phyloP scores from a whole-genome alignment of 1,139 yeast genomes.

The Meyerozyma athensensis region DNA sequence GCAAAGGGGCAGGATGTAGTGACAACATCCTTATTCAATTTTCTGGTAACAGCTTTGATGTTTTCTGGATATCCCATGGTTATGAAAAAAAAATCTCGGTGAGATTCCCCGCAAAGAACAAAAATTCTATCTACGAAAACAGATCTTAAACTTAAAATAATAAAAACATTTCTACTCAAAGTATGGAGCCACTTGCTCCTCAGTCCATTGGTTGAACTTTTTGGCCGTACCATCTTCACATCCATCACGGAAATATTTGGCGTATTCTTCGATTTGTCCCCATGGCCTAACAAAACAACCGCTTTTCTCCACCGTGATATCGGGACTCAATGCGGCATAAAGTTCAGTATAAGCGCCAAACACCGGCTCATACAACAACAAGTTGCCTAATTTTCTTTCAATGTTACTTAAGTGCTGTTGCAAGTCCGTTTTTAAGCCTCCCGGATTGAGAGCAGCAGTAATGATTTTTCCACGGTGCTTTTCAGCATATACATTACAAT shows the following conservation, averaged over 20 bases:
- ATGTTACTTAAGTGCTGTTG: constrained; percentile 20
- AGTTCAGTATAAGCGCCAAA: constrained; percentile 21
- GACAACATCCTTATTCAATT: constrained; percentile 41
- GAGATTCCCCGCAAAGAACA: no score
- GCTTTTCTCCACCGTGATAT: constrained; percentile 10
- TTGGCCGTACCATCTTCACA: background rate
- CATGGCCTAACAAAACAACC: constrained; percentile 1
- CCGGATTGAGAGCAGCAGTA: constrained; percentile 45
- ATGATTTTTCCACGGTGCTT: constrained; percentile 27
- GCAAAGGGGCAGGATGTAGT: constrained; percentile 49
- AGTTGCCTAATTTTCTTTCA: background rate
- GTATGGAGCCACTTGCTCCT: constrained; percentile 1
- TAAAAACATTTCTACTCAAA: no score
- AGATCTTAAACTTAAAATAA: no score
- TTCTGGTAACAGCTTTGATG: constrained; percentile 36
- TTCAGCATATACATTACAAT: constrained; percentile 39
- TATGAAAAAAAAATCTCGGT: no score
- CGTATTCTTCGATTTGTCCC: constrained; percentile 1
- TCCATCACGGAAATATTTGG: background rate
- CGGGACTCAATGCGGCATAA: constrained; percentile 20
- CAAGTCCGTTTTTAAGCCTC: constrained; percentile 38
- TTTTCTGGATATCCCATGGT: constrained; percentile 27
- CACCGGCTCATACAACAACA: background rate
- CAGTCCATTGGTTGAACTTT: constrained; percentile 2
- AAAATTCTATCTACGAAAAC: no score